phyloP scores from a whole-genome alignment of 345 rosid genomes.

The Acer campestre region DNA sequence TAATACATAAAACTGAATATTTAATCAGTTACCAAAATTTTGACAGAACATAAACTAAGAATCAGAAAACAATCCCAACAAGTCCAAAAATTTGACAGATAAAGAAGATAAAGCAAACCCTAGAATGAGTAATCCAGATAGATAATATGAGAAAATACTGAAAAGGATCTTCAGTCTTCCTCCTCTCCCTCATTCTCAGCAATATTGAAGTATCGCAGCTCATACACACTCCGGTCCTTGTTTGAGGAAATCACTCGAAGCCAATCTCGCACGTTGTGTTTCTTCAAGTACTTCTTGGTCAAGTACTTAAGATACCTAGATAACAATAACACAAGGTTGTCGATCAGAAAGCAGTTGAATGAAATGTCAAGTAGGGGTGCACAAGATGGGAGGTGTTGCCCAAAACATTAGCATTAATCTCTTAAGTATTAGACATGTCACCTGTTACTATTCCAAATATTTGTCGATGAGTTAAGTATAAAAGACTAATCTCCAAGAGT shows the following conservation, averaged over 20 bases:
- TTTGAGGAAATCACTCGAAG: slow-evolving; percentile 71
- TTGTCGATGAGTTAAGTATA: not conserved
- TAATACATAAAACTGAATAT: not conserved
- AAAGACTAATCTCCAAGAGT: not conserved
- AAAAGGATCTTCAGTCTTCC: slow-evolving; percentile 49
- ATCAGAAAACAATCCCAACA: slow-evolving; percentile 15
- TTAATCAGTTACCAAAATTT: slow-evolving; percentile 23
- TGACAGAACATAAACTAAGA: slow-evolving; percentile 4
- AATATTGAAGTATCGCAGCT: slow-evolving; percentile 68
- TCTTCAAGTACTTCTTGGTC: slow-evolving; percentile 79
- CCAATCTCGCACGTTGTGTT: slow-evolving; percentile 69
- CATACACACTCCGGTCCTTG: slow-evolving; percentile 63
- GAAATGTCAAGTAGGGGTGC: not conserved
- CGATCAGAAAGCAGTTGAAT: no score
- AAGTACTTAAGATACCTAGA: slow-evolving; percentile 63
- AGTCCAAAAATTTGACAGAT: slow-evolving; percentile 1
- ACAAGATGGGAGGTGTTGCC: not conserved
- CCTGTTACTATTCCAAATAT: not conserved
- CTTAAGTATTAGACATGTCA: not conserved
- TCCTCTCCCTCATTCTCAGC: slow-evolving; percentile 78
- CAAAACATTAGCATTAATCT: not conserved
- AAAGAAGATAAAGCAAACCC: slow-evolving; percentile 10
- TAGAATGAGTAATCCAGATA: slow-evolving; percentile 9
- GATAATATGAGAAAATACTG: slow-evolving; percentile 5
- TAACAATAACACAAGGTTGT: not conserved